phyloP scores from a whole-genome alignment of 108 stramenopile species.

The Discostella stelligeroides region DNA sequence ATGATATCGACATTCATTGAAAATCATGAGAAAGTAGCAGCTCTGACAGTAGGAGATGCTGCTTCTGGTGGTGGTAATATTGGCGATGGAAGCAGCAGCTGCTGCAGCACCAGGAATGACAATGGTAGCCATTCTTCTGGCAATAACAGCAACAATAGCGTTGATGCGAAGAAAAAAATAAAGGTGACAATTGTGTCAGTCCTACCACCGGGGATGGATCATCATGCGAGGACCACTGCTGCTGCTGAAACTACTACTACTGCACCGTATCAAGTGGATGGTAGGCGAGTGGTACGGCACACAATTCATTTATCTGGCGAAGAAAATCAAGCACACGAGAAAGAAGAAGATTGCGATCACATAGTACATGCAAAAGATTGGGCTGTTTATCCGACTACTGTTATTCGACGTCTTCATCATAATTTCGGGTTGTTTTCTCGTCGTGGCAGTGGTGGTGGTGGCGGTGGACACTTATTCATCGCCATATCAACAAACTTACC shows the following conservation, averaged over 20 bases:
- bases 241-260: neutral
- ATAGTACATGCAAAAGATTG: constrained; percentile 1
- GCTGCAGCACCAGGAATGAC: no score
- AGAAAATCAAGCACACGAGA: neutral
- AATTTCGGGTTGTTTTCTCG: constrained; percentile 21
- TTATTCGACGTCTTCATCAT: constrained; percentile 20
- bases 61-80: neutral
- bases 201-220: constrained; percentile 21
- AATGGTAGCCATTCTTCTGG: no score
- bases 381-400: constrained; percentile 21
- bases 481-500: constrained; percentile 29
- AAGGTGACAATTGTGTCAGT: constrained; percentile 29
- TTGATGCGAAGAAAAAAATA: neutral
- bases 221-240: constrained; percentile 1
- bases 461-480: constrained; percentile 16
- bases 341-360: neutral
- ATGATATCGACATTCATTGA: constrained; percentile 15
- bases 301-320: constrained; percentile 12
- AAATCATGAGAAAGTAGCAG: neutral
- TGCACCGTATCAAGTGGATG: constrained; percentile 16
- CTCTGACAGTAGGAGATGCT: no score
- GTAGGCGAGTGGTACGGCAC: constrained; percentile 26
- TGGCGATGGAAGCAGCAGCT: no score
- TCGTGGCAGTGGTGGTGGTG: neutral
- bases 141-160: neutral